Evolutionary conservation across 73 alveolate genomes (phyloP).

Genomic region (Tetrahymena borealis): DNA sequence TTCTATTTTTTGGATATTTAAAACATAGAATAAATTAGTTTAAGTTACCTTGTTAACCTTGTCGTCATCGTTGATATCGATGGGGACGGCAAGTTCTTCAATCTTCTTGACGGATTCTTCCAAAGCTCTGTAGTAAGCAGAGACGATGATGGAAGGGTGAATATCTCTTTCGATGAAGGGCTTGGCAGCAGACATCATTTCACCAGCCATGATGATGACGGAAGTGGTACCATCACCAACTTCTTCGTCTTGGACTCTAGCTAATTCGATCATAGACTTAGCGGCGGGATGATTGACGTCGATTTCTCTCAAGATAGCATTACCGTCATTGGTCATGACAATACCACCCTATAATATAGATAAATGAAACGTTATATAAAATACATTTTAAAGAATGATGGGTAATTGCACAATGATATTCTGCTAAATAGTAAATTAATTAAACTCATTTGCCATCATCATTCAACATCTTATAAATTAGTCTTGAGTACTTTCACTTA

Average conservation of each 20-base stretch:
- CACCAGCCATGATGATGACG: conserved; percentile 98
- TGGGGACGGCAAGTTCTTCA: conserved; percentile 61
- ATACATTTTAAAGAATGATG: neutral
- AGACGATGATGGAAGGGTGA: conserved; percentile 93
- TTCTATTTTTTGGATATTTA: too few relatives aligned
- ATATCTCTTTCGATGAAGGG: conserved; percentile 78
- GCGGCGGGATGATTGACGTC: conserved; percentile 99
- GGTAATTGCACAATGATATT: neutral
- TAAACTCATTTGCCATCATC: too few relatives aligned
- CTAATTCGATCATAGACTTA: conserved; percentile 95
- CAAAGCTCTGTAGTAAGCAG: conserved; percentile 92
- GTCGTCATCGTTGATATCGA: conserved; percentile 66
- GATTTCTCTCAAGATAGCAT: conserved; percentile 97
- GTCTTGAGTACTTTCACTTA: too few relatives aligned
- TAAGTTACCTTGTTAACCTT: conserved; percentile 60
- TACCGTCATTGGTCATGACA: conserved; percentile 98
- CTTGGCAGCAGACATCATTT: conserved; percentile 86
- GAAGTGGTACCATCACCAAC: conserved; percentile 99
- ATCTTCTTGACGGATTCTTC: conserved; percentile 80
- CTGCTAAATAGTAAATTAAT: too few relatives aligned
- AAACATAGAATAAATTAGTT: neutral
- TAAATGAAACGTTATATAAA: neutral
- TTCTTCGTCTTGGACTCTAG: conserved; percentile 92
- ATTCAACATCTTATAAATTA: too few relatives aligned
- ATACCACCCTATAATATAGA: conserved; percentile 64